Conservation (phyloP, 78 protist genomes). For the Tieghemostelium lacteum region DNA sequence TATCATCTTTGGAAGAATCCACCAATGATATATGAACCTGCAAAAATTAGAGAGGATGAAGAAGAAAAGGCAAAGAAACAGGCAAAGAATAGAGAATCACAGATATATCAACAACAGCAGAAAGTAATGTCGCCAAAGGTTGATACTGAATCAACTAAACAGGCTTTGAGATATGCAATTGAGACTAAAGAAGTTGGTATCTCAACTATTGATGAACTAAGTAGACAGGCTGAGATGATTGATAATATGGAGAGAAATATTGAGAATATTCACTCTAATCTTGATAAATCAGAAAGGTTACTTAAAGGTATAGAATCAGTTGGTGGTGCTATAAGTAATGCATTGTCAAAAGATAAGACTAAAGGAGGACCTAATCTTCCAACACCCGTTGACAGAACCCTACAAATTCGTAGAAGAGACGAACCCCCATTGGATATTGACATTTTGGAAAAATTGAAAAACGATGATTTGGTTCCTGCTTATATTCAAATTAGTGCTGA, state of each 20-base stretch:
- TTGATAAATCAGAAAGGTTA: conserved; percentile 34
- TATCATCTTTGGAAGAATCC: conserved; percentile 77
- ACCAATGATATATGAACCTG: conserved; percentile 56
- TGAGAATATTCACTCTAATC: conserved; percentile 60
- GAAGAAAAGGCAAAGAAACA: not conserved
- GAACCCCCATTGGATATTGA: conserved; percentile 71
- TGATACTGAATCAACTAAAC: conserved; percentile 56
- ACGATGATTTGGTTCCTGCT: conserved; percentile 46
- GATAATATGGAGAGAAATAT: conserved; percentile 59
- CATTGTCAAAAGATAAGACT: conserved; percentile 23
- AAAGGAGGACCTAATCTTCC: not conserved
- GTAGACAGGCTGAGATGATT: conserved; percentile 53
- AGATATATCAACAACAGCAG: conserved; percentile 39
- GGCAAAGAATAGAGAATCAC: not conserved
- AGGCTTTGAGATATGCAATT: conserved; percentile 46
- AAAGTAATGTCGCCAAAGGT: conserved; percentile 13
- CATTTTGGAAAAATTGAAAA: conserved; percentile 50
- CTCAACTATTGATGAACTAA: conserved; percentile 29
- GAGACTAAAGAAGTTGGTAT: conserved; percentile 71
- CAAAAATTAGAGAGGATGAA: not conserved
- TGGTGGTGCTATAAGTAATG: conserved; percentile 45
- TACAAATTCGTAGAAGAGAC: conserved; percentile 36
- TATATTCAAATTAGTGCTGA: conserved; percentile 29
- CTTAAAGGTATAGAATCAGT: conserved; percentile 63
- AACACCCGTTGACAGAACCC: conserved; percentile 20